Base-by-base conservation (phyloP, 2,329 filamentous ascomycete genomes). In the Phaeosphaeriaceae sp. region DNA sequence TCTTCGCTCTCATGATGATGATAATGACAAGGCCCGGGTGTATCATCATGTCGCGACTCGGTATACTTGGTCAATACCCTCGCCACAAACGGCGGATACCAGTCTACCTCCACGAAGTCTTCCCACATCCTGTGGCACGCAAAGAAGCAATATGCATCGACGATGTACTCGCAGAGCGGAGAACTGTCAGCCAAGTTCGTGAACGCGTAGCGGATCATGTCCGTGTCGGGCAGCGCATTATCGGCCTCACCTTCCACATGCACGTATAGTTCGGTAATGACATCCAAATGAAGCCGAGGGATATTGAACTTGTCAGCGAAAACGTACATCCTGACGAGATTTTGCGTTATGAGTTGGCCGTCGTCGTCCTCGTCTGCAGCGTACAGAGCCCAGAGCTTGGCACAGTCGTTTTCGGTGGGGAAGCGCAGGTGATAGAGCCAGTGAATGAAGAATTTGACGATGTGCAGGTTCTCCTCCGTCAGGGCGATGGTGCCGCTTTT, bases 401-500 rank as follows among this genome's bases (percentile, higher is more conserved):
- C 45, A 10, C 15, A 25, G 21, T 27, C 45, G 20, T 25, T 19
- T 7, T 25, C 25, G 17, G 45, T n/a, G 3, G 58, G 57, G 13
- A 62, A 50, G 13, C 48, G 47, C 11, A 57, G 48, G 24, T 56
- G 51, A 44, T 70, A 68, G 4, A 70, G 48, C 64, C 67, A 75
- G 48, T 71, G 46, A n/a, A 69, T 48, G 56, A 73, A 69, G 51
- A 70, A 48, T 25, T 70, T 63, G 33, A 76, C 67, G 3, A 60
- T 58, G 9, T 51, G 31, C 0, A 56, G 22, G 20, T 67, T 58
- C 10, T 66, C 69, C 7, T 73, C 66, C 7, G 56, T 52, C 2
- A 76, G 53, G 17, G 64, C 64, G 13, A 75, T 59, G 2, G 56
- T 59, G 6, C 61, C 60, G 7, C 61, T 54, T 17, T 47, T 4